Percentiles rank a stretch among this genome's conserved stretches.
These are phyloP conservation scores for Podila horticola DNA, from an alignment of 192 early-diverging fungal species.

Conservation along the genomic window DNA sequence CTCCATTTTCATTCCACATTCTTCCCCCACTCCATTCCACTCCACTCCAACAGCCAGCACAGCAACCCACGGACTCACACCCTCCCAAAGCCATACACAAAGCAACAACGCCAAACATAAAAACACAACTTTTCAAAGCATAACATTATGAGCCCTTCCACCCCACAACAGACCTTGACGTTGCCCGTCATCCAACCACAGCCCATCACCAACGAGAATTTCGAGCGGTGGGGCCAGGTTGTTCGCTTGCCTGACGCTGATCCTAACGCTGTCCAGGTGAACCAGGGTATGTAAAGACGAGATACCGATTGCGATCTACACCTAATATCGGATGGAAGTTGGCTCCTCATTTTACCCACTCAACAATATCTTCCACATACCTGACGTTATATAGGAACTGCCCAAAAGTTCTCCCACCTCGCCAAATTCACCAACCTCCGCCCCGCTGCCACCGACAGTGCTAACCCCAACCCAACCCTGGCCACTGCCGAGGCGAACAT, in stretches of 20 bases:
- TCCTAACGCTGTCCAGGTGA: constrained; percentile 49
- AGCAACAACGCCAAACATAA: too few relatives aligned
- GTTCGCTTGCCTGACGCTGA: constrained; percentile 43
- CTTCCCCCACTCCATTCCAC: too few relatives aligned
- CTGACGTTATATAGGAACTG: constrained; percentile 60
- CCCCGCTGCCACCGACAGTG: constrained; percentile 38
- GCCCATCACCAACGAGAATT: constrained; percentile 47
- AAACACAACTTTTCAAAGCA: too few relatives aligned
- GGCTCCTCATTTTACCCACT: not conserved
- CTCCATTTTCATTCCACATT: too few relatives aligned
- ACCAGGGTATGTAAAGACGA: constrained; percentile 25
- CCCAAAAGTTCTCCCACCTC: constrained; percentile 77
- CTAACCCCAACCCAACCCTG: constrained; percentile 65
- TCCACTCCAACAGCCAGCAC: too few relatives aligned
- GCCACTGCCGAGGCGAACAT: constrained; percentile 61
- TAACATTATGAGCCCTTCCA: constrained; percentile 14
- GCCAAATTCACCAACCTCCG: constrained; percentile 70
- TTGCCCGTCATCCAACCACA: constrained; percentile 15
- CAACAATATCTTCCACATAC: not conserved
- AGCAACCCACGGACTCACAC: too few relatives aligned
- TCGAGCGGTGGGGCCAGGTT: constrained; percentile 45
- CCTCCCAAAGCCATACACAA: too few relatives aligned
- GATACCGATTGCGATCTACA: too few relatives aligned
- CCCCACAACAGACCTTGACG: constrained; percentile 1
- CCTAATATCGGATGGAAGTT: not conserved